phyloP scores from a whole-genome alignment of 106 monocot genomes.

The Acanthochlamys bracteata region DNA sequence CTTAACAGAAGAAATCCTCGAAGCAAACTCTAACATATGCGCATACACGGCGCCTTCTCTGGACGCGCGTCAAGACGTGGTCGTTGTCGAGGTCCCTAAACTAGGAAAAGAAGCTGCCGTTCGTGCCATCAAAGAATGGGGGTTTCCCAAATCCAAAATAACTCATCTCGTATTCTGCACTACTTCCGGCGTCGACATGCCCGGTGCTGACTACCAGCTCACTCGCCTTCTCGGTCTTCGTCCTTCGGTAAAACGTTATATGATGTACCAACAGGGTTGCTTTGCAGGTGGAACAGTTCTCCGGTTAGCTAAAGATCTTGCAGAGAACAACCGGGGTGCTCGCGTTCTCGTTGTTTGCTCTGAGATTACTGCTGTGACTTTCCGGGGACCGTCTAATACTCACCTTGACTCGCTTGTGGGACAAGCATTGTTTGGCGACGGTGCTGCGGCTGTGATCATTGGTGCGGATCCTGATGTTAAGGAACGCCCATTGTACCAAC shows the following conservation, averaged over 20 bases:
- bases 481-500: slow-evolving; percentile 52
- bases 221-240: slow-evolving; percentile 28
- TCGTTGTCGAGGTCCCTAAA: slow-evolving; percentile 21
- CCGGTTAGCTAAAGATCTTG: slow-evolving; percentile 33
- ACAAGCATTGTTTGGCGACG: slow-evolving; percentile 74
- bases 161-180: slow-evolving; percentile 30
- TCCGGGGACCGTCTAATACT: slow-evolving; percentile 49
- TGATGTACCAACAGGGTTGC: slow-evolving; percentile 35
- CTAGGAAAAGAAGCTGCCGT: slow-evolving; percentile 18
- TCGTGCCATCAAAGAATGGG: slow-evolving; percentile 30
- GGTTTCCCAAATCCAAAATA: slow-evolving; percentile 18
- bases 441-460: slow-evolving; percentile 65
- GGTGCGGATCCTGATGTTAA: slow-evolving; percentile 45
- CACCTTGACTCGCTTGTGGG: slow-evolving; percentile 65
- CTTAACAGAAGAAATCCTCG: slow-evolving; percentile 22
- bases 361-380: slow-evolving; percentile 41
- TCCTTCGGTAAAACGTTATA: slow-evolving; percentile 18
- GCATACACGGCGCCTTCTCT: slow-evolving; percentile 30
- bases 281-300: slow-evolving; percentile 31
- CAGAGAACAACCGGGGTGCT: slow-evolving; percentile 37
- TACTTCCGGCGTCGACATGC: slow-evolving; percentile 22
- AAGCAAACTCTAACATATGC: slow-evolving; percentile 20
- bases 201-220: slow-evolving; percentile 36
- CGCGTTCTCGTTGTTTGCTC: slow-evolving; percentile 28
- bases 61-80: slow-evolving; percentile 27